phyloP scores from a whole-genome alignment of 2,329 filamentous ascomycete species.

The Sclerotinia nivalis region DNA sequence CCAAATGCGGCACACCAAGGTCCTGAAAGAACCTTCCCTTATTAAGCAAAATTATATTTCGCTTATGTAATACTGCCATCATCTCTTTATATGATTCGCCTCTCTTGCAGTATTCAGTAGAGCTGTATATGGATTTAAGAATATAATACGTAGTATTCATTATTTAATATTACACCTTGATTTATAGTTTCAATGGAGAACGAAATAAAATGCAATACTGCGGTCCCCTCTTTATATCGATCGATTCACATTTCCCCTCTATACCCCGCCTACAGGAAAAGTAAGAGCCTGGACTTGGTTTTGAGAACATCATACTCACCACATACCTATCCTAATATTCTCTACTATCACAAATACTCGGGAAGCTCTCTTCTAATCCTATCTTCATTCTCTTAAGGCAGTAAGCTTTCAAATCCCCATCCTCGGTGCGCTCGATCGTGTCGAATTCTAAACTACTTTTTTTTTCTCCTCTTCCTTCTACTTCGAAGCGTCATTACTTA shows the following conservation, averaged over 20 bases:
- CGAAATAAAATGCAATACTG: not conserved
- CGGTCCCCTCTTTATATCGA: not conserved
- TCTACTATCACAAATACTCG: not conserved
- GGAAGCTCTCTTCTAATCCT: not conserved
- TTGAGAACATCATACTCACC: not conserved
- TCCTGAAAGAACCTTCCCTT: slow-evolving; percentile 8
- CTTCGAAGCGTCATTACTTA: not conserved
- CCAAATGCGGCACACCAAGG: slow-evolving; percentile 9
- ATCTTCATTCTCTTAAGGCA: not conserved
- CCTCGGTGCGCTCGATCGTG: not conserved
- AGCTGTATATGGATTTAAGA: too few relatives aligned
- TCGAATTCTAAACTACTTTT: not conserved
- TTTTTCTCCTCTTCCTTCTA: not conserved
- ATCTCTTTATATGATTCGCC: not conserved
- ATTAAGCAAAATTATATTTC: not conserved
- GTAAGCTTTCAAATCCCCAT: not conserved
- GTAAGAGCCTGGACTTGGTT: not conserved
- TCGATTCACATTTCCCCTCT: not conserved
- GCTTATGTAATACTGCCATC: slow-evolving; percentile 9
- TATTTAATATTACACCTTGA: not conserved
- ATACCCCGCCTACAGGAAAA: not conserved
- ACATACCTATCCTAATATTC: not conserved
- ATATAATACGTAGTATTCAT: too few relatives aligned
- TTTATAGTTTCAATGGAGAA: not conserved
- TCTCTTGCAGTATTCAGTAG: too few relatives aligned